A percentile compares a stretch with the other conserved stretches of the same genome.
These are phyloP conservation scores for Capronia epimyces DNA, from an alignment of 2,329 filamentous ascomycete species.

Conservation along the genomic window DNA sequence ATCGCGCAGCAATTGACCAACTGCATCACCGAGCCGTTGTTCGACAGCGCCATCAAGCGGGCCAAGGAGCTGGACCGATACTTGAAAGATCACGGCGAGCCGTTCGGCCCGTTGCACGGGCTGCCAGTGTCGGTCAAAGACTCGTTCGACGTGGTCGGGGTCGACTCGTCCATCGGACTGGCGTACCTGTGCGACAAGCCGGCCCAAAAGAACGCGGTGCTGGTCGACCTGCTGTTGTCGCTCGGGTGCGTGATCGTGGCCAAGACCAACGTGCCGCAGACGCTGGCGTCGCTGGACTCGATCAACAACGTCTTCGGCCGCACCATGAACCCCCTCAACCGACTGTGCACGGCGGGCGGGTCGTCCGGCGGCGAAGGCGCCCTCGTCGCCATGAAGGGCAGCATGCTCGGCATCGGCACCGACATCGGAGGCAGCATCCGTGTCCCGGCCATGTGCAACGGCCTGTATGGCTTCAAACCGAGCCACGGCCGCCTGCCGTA, in stretches of 20 bases:
- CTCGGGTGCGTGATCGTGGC: conserved; percentile 63
- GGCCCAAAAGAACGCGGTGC: conserved; percentile 49
- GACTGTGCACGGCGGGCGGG: conserved; percentile 57
- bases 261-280: conserved; percentile 65
- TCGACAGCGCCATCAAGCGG: conserved; percentile 34
- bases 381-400: conserved; percentile 54
- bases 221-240: conserved; percentile 54
- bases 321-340: conserved; percentile 38
- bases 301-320: conserved; percentile 49
- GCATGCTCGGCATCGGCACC: conserved; percentile 57
- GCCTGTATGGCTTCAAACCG: conserved; percentile 50
- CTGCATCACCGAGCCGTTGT: conserved; percentile 39
- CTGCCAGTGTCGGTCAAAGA: conserved; percentile 37
- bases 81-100: conserved; percentile 29
- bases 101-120: conserved; percentile 38
- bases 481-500: conserved; percentile 46
- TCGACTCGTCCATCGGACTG: conserved; percentile 54
- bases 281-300: conserved; percentile 51
- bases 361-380: conserved; percentile 62
- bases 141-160: conserved; percentile 40
- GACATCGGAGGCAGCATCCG: conserved; percentile 51
- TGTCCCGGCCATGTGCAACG: conserved; percentile 48
- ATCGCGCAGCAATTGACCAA: conserved; percentile 32
- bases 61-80: conserved; percentile 37
- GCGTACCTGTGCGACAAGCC: conserved; percentile 57